These are phyloP conservation scores for Colletotrichum chrysophilum DNA, from an alignment of 2,329 filamentous ascomycete species.

Conservation along the genomic window DNA sequence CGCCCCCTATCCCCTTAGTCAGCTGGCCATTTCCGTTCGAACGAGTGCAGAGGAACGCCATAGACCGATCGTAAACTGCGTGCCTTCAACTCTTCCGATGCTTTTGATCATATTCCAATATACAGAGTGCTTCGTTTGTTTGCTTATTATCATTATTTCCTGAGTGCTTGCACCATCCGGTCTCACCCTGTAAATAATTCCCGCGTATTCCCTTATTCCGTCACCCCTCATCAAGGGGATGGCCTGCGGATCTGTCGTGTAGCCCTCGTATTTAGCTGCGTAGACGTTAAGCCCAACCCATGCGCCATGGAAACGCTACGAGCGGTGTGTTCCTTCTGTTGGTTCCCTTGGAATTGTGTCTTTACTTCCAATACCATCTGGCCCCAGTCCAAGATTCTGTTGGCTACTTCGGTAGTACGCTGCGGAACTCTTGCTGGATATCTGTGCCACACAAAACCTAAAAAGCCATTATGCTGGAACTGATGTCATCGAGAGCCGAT, in stretches of 20 bases:
- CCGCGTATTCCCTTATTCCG: neutral
- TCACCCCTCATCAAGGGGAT: neutral
- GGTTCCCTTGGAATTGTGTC: neutral
- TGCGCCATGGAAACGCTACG: neutral
- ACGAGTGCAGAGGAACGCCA: neutral
- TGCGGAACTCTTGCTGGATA: neutral
- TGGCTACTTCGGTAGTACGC: neutral
- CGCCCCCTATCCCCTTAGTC: neutral
- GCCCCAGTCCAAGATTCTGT: neutral
- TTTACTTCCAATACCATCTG: neutral
- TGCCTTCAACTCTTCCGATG: neutral
- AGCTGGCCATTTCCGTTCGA: neutral
- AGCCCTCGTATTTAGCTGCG: neutral
- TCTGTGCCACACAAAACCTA: neutral
- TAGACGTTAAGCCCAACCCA: neutral
- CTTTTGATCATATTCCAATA: neutral
- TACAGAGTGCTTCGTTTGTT: neutral
- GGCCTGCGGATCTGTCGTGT: neutral
- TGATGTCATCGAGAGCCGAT: conserved; percentile 40
- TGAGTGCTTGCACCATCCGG: neutral
- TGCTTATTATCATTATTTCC: neutral
- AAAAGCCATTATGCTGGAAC: conserved; percentile 2
- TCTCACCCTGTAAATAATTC: neutral
- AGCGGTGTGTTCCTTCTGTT: neutral
- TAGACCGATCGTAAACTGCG: neutral